phyloP scores from a whole-genome alignment of 208 protist species.

The Blechomonas ayalai region DNA sequence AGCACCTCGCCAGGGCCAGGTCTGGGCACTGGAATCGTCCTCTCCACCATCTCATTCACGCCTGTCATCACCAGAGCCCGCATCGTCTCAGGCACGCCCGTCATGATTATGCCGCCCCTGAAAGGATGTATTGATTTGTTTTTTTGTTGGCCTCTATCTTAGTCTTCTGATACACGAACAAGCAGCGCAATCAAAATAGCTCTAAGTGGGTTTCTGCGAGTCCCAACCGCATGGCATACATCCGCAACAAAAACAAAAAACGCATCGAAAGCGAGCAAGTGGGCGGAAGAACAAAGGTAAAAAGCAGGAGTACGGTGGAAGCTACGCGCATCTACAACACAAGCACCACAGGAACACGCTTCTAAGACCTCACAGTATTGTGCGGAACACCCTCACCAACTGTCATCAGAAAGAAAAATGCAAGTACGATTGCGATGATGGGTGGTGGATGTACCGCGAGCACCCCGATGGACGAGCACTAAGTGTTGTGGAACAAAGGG shows the following conservation, averaged over 20 bases:
- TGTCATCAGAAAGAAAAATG: too few species aligned
- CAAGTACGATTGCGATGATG: too few species aligned
- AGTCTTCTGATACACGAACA: too few species aligned
- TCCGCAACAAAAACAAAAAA: neutral
- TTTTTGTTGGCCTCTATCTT: too few species aligned
- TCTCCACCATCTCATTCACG: conserved; percentile 1
- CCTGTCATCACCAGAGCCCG: conserved; percentile 5
- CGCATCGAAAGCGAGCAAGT: neutral
- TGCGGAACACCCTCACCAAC: too few species aligned
- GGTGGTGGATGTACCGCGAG: too few species aligned
- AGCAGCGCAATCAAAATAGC: too few species aligned
- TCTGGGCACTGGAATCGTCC: conserved; percentile 9
- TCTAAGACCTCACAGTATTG: neutral
- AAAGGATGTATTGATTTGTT: conserved; percentile 1
- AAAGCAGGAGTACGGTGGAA: conserved; percentile 3
- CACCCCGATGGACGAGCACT: too few species aligned
- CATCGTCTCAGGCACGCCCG: conserved; percentile 5
- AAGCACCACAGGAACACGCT: neutral
- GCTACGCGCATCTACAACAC: neutral
- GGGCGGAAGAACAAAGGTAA: conserved; percentile 3
- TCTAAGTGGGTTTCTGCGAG: too few species aligned
- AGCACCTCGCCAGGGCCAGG: conserved; percentile 8
- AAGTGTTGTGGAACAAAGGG: neutral
- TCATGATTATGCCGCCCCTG: conserved; percentile 3
- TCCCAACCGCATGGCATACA: neutral